Evolutionary conservation across 495 filamentous ascomycete genomes (phyloP).

Genomic region (Aspergillus wentii): DNA sequence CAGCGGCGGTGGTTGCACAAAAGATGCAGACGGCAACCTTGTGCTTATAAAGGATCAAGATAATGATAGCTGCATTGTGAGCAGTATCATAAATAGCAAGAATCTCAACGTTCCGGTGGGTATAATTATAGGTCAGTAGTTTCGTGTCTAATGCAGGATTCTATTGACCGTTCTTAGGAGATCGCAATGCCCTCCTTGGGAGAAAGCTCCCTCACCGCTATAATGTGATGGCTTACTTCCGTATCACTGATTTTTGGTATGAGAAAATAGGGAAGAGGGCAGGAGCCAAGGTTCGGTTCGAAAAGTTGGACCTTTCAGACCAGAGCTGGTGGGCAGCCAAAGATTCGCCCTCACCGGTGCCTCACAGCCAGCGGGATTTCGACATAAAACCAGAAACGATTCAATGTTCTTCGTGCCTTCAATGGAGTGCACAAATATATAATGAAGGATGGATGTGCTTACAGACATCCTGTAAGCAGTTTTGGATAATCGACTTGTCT

Average conservation of each 20-base stretch:
- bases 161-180: constrained; percentile 33
- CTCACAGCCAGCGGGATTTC: constrained; percentile 18
- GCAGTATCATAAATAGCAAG: constrained; percentile 33
- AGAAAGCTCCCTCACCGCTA: constrained; percentile 58
- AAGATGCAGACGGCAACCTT: constrained; percentile 36
- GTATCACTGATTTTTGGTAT: constrained; percentile 66
- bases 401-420: constrained; percentile 36
- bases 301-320: constrained; percentile 57
- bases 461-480: constrained; percentile 46
- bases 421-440: constrained; percentile 40
- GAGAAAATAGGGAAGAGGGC: constrained; percentile 48
- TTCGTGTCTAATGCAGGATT: background rate
- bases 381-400: constrained; percentile 11
- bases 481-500: constrained; percentile 45
- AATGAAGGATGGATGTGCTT: constrained; percentile 68
- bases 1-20: constrained; percentile 48
- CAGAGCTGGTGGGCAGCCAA: constrained; percentile 67
- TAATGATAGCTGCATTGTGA: constrained; percentile 19
- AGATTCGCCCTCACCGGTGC: constrained; percentile 14
- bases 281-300: constrained; percentile 57
- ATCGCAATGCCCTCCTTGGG: constrained; percentile 45
- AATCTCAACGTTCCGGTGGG: constrained; percentile 38
- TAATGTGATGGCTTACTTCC: constrained; percentile 69
- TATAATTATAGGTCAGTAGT: constrained; percentile 53
- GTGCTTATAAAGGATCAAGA: constrained; percentile 40